Base-by-base conservation (phyloP, 495 filamentous ascomycete species). In the Acidiella bohemica region DNA sequence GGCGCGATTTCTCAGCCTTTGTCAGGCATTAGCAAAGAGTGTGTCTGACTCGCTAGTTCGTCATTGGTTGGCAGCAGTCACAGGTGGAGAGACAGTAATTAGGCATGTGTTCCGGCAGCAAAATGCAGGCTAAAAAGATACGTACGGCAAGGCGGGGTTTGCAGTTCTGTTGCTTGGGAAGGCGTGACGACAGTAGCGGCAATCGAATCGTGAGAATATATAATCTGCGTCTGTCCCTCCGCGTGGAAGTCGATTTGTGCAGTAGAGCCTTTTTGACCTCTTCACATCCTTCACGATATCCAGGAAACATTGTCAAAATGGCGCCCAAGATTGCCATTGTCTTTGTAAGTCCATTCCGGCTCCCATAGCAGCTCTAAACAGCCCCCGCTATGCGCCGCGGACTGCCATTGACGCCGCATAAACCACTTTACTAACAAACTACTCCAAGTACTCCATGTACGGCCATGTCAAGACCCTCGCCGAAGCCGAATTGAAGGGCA, bases 271-370 rank as follows among this genome's bases (percentile, higher is more conserved):
- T 13, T 10, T 19, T 18, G 21, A 9, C 30, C 12, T 16, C 21
- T 9, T 34, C 32, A 7, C 18, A 34, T 7, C 25, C 25, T n/a
- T 28, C 25, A 34, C 30, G 22, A 18, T 20, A 36, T 24, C 34
- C 7, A 27, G 7, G n/a, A 27, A 27, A 7, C 7, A n/a, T n/a
- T 7, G 22, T 23, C 36, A 39, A 7, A 4, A 93, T 92, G 85
- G 84, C 84, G 67, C 84, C 84, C 62, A 88, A 84, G 66, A 68
- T 94, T 54, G 87, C 87, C 45, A 92, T 94, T 59, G 72, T 94
- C 61, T 87, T 72, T 53, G 82, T 88, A 74, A 51, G 80, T 75
- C 18, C 4, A n/a, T 3, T 19, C 16, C 25, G 13, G 11, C 16
- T 23, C 7, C 39, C 26, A 41, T 7, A n/a, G n/a, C n/a, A n/a